These are phyloP conservation scores for Ceratobasidium sp. DNA, from an alignment of 1,284 basidiomycete species.

Conservation along the genomic window DNA sequence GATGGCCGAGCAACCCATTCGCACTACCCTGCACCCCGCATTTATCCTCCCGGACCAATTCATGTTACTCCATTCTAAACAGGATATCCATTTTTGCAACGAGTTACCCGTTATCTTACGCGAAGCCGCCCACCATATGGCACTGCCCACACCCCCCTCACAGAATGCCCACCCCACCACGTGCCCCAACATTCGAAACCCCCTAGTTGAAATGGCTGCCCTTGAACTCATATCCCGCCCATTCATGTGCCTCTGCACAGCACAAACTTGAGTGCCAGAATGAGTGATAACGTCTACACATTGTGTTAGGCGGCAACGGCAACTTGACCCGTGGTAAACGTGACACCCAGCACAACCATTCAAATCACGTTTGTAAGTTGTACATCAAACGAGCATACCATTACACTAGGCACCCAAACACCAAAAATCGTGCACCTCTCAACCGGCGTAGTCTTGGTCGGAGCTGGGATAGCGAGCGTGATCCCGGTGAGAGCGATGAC, in stretches of 20 bases:
- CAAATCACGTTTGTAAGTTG: neutral
- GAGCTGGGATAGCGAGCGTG: slow-evolving; percentile 25
- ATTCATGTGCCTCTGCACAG: slow-evolving; percentile 29
- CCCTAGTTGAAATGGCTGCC: too few relatives aligned
- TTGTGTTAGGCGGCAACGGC: slow-evolving; percentile 23
- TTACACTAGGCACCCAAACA: slow-evolving; percentile 18
- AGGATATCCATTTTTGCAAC: too few relatives aligned
- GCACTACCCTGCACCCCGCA: too few relatives aligned
- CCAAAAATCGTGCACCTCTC: slow-evolving; percentile 32
- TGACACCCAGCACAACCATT: neutral
- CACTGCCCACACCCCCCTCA: too few relatives aligned
- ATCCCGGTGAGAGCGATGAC: slow-evolving; percentile 28
- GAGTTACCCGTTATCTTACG: too few relatives aligned
- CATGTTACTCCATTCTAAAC: too few relatives aligned
- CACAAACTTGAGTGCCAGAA: slow-evolving; percentile 24
- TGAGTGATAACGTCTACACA: slow-evolving; percentile 33
- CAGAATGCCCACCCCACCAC: too few relatives aligned
- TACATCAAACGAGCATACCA: neutral
- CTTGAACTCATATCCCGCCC: too few relatives aligned
- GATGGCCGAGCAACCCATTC: too few relatives aligned
- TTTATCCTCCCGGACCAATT: too few relatives aligned
- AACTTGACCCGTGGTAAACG: slow-evolving; percentile 30
- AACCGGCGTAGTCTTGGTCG: slow-evolving; percentile 9
- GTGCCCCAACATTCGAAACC: too few relatives aligned
- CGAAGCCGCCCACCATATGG: too few relatives aligned